These are phyloP conservation scores for Tausonia pullulans DNA, from an alignment of 1,284 basidiomycete species.

Conservation along the genomic window DNA sequence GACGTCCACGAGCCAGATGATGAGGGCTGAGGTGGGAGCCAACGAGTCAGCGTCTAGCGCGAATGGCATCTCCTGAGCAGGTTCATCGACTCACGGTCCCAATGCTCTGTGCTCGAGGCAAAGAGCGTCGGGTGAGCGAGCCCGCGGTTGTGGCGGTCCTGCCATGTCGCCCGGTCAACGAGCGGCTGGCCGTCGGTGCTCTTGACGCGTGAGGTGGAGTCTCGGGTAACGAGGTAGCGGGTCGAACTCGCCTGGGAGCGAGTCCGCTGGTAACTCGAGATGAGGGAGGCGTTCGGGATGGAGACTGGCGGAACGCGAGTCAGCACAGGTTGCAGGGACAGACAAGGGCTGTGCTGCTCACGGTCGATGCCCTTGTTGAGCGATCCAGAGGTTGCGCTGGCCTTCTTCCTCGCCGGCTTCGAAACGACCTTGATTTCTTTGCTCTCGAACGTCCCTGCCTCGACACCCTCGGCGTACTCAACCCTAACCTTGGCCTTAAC, in stretches of 20 bases:
- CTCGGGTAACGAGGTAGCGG: slow-evolving; percentile 87
- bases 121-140: slow-evolving; percentile 27
- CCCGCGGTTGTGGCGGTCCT: slow-evolving; percentile 20
- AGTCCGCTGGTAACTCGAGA: slow-evolving; percentile 87
- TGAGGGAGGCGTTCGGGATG: slow-evolving; percentile 88
- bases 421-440: slow-evolving; percentile 94
- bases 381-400: slow-evolving; percentile 28
- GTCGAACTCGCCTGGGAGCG: slow-evolving; percentile 90
- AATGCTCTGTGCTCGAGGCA: slow-evolving; percentile 36
- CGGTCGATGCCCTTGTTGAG: slow-evolving; percentile 84
- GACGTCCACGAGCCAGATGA: slow-evolving; percentile 65
- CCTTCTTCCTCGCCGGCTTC: slow-evolving; percentile 91
- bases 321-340: background rate
- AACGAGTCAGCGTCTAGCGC: background rate
- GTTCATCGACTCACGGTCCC: slow-evolving; percentile 40
- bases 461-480: slow-evolving; percentile 56
- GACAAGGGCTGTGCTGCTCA: slow-evolving; percentile 40
- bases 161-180: slow-evolving; percentile 40
- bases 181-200: slow-evolving; percentile 78
- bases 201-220: slow-evolving; percentile 76
- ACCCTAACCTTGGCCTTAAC: slow-evolving; percentile 84
- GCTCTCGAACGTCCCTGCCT: slow-evolving; percentile 76
- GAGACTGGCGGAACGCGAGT: slow-evolving; percentile 47
- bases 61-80: background rate
- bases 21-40: slow-evolving; percentile 48